phyloP scores from a whole-genome alignment of 192 early-diverging fungal species.

The Backusella parvicylindrica region DNA sequence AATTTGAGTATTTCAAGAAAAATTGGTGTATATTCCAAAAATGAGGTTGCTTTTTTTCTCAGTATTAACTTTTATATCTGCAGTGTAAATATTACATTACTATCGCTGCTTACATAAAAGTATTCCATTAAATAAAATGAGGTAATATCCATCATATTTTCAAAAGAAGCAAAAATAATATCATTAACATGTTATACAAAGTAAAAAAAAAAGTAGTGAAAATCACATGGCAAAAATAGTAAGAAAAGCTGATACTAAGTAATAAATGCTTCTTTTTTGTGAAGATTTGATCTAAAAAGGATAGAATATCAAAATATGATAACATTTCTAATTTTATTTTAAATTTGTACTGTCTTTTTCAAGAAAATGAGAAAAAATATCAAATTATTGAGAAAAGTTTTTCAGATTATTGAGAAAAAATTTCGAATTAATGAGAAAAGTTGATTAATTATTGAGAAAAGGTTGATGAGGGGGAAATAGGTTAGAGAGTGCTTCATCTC shows the following conservation, averaged over 20 bases:
- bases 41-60: not conserved
- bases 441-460: too few relatives aligned
- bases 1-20: not conserved
- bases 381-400: too few relatives aligned
- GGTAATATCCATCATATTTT: not conserved
- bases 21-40: not conserved
- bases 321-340: constrained; percentile 7
- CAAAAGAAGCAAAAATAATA: not conserved
- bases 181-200: not conserved
- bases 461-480: too few relatives aligned
- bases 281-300: not conserved
- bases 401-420: too few relatives aligned
- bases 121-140: not conserved
- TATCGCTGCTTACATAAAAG: not conserved
- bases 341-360: constrained; percentile 7
- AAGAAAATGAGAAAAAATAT: too few relatives aligned
- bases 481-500: too few relatives aligned
- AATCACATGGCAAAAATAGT: not conserved
- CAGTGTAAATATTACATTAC: not conserved
- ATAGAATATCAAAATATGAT: not conserved
- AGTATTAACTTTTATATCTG: not conserved
- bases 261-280: not conserved
- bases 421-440: too few relatives aligned
- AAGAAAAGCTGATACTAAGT: not conserved
- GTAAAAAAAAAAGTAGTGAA: not conserved